phyloP scores from a whole-genome alignment of 371 early-diverging fungal species.

The Zancudomyces culisetae region DNA sequence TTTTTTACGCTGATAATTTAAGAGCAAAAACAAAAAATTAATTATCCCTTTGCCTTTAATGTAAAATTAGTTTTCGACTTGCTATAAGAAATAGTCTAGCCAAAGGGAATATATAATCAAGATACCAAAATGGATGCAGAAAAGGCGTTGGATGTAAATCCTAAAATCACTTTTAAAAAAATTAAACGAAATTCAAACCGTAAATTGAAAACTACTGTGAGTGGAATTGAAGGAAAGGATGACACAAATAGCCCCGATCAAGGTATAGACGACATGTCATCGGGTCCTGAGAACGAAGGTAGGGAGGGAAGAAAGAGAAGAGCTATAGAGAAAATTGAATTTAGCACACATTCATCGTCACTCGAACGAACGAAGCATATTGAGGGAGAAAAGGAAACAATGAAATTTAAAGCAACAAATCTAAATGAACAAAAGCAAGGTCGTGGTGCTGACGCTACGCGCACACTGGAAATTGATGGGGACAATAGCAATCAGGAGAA shows the following conservation, averaged over 20 bases:
- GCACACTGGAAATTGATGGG: neutral
- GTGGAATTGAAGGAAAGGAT: too few species aligned
- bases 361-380: neutral
- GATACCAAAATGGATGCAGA: neutral
- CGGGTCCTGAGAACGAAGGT: neutral
- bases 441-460: neutral
- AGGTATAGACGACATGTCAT: neutral
- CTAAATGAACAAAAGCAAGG: neutral
- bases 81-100: neutral
- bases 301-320: neutral
- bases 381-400: neutral
- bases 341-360: neutral
- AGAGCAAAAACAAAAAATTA: neutral
- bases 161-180: constrained; percentile 2
- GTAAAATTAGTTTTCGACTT: neutral
- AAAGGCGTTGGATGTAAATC: neutral
- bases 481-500: neutral
- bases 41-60: too few species aligned
- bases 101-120: neutral
- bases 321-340: neutral
- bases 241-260: neutral
- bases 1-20: neutral
- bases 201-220: neutral
- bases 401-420: neutral
- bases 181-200: neutral